Evolutionary conservation across 169 alveolate species (phyloP), one percentile per base, ranked within the genome.

Genomic region (Plasmodium blacklocki): DNA sequence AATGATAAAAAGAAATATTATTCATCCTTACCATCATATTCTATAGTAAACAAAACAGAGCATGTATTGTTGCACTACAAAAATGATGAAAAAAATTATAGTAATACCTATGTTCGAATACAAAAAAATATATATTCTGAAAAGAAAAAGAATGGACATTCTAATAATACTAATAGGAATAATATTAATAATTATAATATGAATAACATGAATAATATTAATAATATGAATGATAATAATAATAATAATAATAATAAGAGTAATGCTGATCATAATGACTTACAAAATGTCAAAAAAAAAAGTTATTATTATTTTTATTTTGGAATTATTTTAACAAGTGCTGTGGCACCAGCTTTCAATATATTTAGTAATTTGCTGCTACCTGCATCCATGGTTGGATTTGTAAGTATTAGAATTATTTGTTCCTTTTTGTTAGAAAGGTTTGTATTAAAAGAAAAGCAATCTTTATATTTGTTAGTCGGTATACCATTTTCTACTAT

Each of bases 301-400:
- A 73, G 87, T 47, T 58, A 58, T 60, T 1, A 23, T 58, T 73
- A 62, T 60, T 73, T 73, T 62, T 73, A 73, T 62, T 26, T 52
- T 32, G 87, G 87, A n/a, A 73, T 73, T 23, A 39, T 62, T 3
- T 63, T 73, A 6, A 73, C 87, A 73, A 73, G 72, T n/a, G 32
- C 59, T 6, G 49, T 73, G 4, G 87, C 87, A 32, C 87, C 87
- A 45, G 68, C 72, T 3, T 47, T 73, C 12, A 73, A 73, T 45
- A 52, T 73, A 29, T 73, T 73, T 60, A 73, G 73, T 18, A 73
- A 73, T 32, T 18, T 56, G 7, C 32, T 32, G 29, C 58, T 73
- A 5, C 87, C 87, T 12, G 66, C 70, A 19, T 73, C 87, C 3
- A 73, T 73, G 87, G 87, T 73, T 14, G 87, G 87, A n/a, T 73